Conservation (phyloP, 1,284 basidiomycete genomes). For the Leccinum proliferum region DNA sequence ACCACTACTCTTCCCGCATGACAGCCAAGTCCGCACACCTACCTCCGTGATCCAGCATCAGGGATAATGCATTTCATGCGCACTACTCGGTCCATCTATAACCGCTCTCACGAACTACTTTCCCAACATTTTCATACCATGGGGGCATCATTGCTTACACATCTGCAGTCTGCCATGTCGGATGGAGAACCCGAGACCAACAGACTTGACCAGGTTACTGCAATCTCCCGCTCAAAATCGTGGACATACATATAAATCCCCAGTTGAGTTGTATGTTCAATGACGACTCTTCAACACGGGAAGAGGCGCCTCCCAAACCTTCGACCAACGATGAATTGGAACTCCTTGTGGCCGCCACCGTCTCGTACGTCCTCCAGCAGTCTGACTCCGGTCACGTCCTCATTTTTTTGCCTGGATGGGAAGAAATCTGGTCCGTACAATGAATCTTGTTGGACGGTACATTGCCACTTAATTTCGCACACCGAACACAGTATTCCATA, state of each 20-base stretch:
- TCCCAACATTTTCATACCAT: constrained; percentile 90
- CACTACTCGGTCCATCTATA: constrained; percentile 68
- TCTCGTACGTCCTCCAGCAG: constrained; percentile 72
- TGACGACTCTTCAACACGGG: constrained; percentile 66
- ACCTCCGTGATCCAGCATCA: constrained; percentile 59
- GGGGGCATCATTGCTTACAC: constrained; percentile 78
- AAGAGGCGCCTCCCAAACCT: constrained; percentile 42
- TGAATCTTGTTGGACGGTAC: constrained; percentile 59
- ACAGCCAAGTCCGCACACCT: constrained; percentile 57
- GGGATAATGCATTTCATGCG: constrained; percentile 69
- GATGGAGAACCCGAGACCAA: constrained; percentile 31
- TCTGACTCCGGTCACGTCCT: constrained; percentile 87
- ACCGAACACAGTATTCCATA: constrained; percentile 60
- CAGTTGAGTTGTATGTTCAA: constrained; percentile 61
- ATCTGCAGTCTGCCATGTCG: constrained; percentile 77
- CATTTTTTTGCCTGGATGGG: constrained; percentile 91
- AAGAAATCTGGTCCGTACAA: constrained; percentile 83
- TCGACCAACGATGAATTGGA: constrained; percentile 65
- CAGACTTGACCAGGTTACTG: constrained; percentile 76
- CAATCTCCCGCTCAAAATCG: constrained; percentile 77
- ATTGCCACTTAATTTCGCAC: constrained; percentile 57
- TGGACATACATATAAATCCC: constrained; percentile 46
- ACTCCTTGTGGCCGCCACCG: constrained; percentile 81
- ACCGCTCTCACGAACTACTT: constrained; percentile 61
- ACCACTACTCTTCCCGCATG: neutral